A percentile compares a stretch with the other conserved stretches of the same genome.
These are phyloP conservation scores for Metarhizium sp. DNA, from an alignment of 2,329 filamentous ascomycete species.

Conservation along the genomic window DNA sequence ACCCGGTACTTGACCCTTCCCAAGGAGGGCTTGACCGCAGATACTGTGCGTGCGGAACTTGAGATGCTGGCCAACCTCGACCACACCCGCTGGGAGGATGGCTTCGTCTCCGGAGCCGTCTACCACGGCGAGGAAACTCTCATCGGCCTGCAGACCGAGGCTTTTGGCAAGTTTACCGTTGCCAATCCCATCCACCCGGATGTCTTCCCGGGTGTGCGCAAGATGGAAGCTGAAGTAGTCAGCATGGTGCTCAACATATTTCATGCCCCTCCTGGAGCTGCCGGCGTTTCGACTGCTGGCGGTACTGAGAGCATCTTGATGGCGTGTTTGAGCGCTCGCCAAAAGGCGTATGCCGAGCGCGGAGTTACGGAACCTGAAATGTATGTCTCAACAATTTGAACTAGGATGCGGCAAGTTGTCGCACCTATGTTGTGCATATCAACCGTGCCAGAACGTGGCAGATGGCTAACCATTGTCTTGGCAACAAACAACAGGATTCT, in stretches of 20 bases:
- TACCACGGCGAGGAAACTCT: conserved; percentile 87
- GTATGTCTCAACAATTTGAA: conserved; percentile 36
- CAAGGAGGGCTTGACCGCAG: conserved; percentile 71
- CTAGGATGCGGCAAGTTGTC: neutral
- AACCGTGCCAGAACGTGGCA: neutral
- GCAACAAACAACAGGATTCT: conserved; percentile 56
- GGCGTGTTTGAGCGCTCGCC: conserved; percentile 82
- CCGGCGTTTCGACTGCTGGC: conserved; percentile 83
- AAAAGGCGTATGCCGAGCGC: conserved; percentile 79
- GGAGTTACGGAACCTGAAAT: conserved; percentile 91
- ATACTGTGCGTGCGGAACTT: conserved; percentile 72
- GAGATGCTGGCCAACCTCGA: conserved; percentile 74
- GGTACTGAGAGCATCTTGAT: conserved; percentile 96
- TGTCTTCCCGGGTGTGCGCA: conserved; percentile 93
- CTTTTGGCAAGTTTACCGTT: conserved; percentile 89
- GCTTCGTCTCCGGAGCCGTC: conserved; percentile 85
- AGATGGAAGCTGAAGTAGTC: conserved; percentile 98
- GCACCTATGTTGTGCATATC: neutral
- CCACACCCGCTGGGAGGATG: conserved; percentile 95
- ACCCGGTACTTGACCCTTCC: conserved; percentile 70
- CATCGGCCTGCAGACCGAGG: conserved; percentile 78
- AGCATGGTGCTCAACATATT: conserved; percentile 90
- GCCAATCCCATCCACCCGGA: conserved; percentile 96
- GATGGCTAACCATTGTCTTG: neutral
- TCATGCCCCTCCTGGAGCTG: conserved; percentile 75